Percentiles rank a stretch among this genome's conserved stretches.
phyloP scores from a whole-genome alignment of 805 yeast genomes.

The Lipomyces sp. region DNA sequence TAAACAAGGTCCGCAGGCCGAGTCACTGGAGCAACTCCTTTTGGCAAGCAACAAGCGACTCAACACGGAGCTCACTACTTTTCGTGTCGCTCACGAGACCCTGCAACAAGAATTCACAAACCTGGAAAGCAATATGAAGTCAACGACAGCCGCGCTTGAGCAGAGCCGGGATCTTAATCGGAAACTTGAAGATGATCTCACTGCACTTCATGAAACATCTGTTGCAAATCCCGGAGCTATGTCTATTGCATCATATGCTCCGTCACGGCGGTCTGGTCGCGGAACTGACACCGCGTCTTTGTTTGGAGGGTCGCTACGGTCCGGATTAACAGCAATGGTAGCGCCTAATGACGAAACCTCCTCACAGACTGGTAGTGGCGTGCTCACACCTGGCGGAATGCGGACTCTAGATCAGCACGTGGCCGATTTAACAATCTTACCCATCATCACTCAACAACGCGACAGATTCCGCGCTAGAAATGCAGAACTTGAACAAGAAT shows the following conservation, averaged over 20 bases:
- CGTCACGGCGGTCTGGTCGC: constrained; percentile 31
- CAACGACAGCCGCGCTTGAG: constrained; percentile 49
- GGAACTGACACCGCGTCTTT: constrained; percentile 32
- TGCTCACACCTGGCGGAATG: constrained; percentile 13
- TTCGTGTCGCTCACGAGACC: constrained; percentile 63
- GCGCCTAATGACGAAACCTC: constrained; percentile 7
- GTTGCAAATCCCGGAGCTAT: constrained; percentile 30
- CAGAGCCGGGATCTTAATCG: constrained; percentile 55
- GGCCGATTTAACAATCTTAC: constrained; percentile 55
- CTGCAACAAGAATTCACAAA: constrained; percentile 49
- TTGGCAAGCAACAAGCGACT: constrained; percentile 73
- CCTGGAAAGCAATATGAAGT: constrained; percentile 50
- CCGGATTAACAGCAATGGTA: constrained; percentile 24
- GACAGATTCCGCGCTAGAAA: constrained; percentile 88
- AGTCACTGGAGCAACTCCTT: constrained; percentile 60
- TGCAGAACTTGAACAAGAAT: constrained; percentile 80
- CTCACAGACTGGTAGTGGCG: constrained; percentile 16
- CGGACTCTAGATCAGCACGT: constrained; percentile 30
- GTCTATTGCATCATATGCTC: constrained; percentile 32
- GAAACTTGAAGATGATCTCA: constrained; percentile 76
- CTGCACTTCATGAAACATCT: constrained; percentile 55
- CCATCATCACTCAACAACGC: constrained; percentile 91
- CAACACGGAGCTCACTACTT: constrained; percentile 68
- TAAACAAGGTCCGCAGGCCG: constrained; percentile 26
- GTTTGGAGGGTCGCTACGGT: constrained; percentile 31